These are phyloP conservation scores for Aureobasidium sp. DNA, from an alignment of 2,329 filamentous ascomycete genomes.

Conservation along the genomic window DNA sequence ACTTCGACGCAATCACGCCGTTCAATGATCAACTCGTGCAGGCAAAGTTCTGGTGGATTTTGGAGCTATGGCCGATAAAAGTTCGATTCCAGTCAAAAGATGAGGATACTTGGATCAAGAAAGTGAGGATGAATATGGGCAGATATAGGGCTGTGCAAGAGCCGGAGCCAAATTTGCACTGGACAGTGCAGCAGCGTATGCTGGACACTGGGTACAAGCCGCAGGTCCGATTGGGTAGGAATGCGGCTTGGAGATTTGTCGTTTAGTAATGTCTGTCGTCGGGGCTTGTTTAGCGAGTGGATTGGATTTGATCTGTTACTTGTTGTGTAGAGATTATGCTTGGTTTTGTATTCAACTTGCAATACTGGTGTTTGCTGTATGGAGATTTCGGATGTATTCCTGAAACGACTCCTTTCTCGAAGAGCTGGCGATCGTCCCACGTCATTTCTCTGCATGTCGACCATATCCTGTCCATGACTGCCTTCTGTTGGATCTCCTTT, in stretches of 20 bases:
- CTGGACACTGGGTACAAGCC: constrained; percentile 31
- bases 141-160: constrained; percentile 33
- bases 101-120: constrained; percentile 33
- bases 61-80: constrained; percentile 40
- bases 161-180: constrained; percentile 36
- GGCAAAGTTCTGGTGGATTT: constrained; percentile 38
- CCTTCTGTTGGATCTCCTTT: too few relatives aligned
- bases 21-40: constrained; percentile 36
- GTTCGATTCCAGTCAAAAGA: constrained; percentile 29
- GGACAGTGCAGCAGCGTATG: constrained; percentile 37
- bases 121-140: constrained; percentile 33
- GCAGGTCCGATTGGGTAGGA: constrained; percentile 25
- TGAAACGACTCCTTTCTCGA: too few relatives aligned
- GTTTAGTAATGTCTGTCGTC: constrained; percentile 14
- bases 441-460: too few relatives aligned
- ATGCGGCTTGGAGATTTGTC: constrained; percentile 30
- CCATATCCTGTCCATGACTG: too few relatives aligned
- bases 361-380: too few relatives aligned
- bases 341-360: too few relatives aligned
- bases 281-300: too few relatives aligned
- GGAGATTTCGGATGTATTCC: too few relatives aligned
- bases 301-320: too few relatives aligned
- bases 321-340: too few relatives aligned
- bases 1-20: constrained; percentile 36
- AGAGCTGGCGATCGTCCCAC: too few relatives aligned